Conservation (phyloP, 352 stramenopile species). For the Sclerospora graminicola region DNA sequence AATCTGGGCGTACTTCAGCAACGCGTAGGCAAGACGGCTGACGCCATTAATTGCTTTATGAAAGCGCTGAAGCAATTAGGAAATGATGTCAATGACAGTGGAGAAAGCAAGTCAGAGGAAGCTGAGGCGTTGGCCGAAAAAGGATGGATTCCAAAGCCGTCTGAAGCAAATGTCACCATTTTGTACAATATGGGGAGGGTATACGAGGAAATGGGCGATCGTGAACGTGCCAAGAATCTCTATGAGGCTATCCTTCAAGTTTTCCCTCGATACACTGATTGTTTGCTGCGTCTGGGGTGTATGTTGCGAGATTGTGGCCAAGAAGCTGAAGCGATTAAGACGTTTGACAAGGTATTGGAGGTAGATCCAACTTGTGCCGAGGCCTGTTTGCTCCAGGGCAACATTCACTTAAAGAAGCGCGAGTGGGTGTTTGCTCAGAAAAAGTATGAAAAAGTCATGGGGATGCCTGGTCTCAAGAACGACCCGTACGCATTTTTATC, state of each 20-base stretch:
- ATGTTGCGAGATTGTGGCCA: slow-evolving; percentile 91
- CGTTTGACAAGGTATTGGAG: slow-evolving; percentile 90
- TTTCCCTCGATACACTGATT: slow-evolving; percentile 93
- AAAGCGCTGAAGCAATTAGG: slow-evolving; percentile 55
- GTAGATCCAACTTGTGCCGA: slow-evolving; percentile 87
- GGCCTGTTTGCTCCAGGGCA: slow-evolving; percentile 91
- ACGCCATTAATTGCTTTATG: slow-evolving; percentile 89
- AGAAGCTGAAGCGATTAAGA: slow-evolving; percentile 80
- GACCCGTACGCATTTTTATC: slow-evolving; percentile 95
- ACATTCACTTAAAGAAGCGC: slow-evolving; percentile 91
- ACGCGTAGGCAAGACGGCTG: slow-evolving; percentile 77
- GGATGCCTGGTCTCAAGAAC: slow-evolving; percentile 92
- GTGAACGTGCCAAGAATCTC: slow-evolving; percentile 83
- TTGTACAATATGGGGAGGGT: slow-evolving; percentile 94
- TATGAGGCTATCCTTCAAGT: slow-evolving; percentile 90
- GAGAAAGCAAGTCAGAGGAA: slow-evolving; percentile 30
- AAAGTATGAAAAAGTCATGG: slow-evolving; percentile 90
- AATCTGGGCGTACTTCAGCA: slow-evolving; percentile 80
- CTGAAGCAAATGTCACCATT: slow-evolving; percentile 86
- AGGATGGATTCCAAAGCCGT: slow-evolving; percentile 33
- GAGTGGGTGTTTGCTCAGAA: slow-evolving; percentile 93
- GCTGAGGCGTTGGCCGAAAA: slow-evolving; percentile 27
- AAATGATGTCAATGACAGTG: slow-evolving; percentile 20
- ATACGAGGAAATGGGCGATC: slow-evolving; percentile 89
- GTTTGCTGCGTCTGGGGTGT: slow-evolving; percentile 89